Conservation (phyloP, 1,284 basidiomycete genomes). For the Pulveroboletus sp. region DNA sequence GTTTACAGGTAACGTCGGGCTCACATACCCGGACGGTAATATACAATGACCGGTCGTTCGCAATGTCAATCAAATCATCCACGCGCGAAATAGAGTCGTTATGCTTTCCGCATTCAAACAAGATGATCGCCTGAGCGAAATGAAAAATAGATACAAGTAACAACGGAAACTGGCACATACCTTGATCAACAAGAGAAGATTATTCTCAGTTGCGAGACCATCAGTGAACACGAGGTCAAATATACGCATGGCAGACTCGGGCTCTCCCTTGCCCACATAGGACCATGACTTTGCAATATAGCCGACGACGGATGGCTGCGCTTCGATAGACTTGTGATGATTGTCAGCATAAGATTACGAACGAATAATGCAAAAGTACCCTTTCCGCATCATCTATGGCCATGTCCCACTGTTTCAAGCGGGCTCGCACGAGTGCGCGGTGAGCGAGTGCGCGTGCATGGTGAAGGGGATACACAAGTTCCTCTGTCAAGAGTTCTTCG, state of each 20-base stretch:
- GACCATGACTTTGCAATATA: constrained; percentile 8
- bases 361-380: too few relatives aligned
- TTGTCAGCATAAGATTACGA: too few relatives aligned
- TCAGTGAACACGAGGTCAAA: constrained; percentile 14
- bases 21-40: too few relatives aligned
- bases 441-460: not conserved
- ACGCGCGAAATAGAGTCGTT: too few relatives aligned
- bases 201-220: not conserved
- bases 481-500: not conserved
- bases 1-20: too few relatives aligned
- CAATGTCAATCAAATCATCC: too few relatives aligned
- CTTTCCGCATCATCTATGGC: constrained; percentile 5
- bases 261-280: not conserved
- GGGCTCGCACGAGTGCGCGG: not conserved
- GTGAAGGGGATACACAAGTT: not conserved
- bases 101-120: too few relatives aligned
- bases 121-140: too few relatives aligned
- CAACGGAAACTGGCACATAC: too few relatives aligned
- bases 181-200: not conserved
- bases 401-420: not conserved
- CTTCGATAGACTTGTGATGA: not conserved
- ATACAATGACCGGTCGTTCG: too few relatives aligned
- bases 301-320: not conserved
- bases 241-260: not conserved
- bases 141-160: too few relatives aligned